Base-by-base conservation (phyloP, 257 asterid species). In the Forsythia suspensa region DNA sequence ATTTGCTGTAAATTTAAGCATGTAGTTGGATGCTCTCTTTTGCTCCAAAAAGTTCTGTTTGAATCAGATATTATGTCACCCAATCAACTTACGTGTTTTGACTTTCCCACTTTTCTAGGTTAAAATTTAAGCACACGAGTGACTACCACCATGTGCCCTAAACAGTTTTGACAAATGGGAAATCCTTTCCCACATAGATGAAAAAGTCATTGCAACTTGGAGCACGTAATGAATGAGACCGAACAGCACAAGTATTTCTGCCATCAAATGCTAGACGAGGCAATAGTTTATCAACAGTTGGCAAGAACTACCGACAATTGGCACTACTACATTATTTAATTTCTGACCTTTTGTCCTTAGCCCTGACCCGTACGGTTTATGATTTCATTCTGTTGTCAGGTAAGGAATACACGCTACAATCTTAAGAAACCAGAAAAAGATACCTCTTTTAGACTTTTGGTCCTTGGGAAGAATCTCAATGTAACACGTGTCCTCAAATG, bases 401-500 rank as follows among this genome's bases (percentile, higher is more conserved):
- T 41, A 72, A 65, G 20, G 38, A 42, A 29, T 29, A 29, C 34
- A 29, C 34, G 34, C 34, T 10, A 80, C 72, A 70, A 75, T 41
- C 70, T 29, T 29, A 15, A 48, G 2, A 20, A 42, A 7, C 74
- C 57, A 39, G 70, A 42, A 72, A 40, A 11, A 57, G 4, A 72
- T 73, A 94, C 99, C 98, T 96, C 94, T 83, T 81, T 90, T 88
- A 11, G 99, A 92, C 83, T 91, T 92, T 43, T 92, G 94, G 76
- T 70, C 84, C 83, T 86, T 87, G 6, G 97, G 98, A 77, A 96
- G 97, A 84, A 94, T 96, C 96, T 96, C 99, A 46, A 94, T 90
- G 87, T 89, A 96, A 91, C 97, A 91, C 29, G 97, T 96, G 81
- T 94, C 98, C 82, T 87, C 92, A 82, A 90, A 96, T 65, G 99